A percentile compares a stretch with the other conserved stretches of the same genome.
Conservation (phyloP, 148 eudicot species). For the Camellia granthamiana region DNA sequence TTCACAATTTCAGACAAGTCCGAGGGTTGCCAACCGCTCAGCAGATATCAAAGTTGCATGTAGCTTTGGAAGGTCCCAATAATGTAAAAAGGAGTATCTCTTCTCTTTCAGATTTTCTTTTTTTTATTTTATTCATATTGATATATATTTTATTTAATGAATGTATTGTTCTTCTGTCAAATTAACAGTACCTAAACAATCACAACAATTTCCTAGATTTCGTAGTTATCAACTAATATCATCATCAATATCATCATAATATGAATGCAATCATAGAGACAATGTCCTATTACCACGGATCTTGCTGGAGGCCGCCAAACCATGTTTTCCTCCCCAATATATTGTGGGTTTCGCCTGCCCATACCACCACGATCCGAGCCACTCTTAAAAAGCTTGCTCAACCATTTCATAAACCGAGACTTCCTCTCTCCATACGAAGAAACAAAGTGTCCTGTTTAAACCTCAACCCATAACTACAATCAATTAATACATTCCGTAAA, state of each 20-base stretch:
- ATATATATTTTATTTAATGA: not conserved
- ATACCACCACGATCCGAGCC: conserved; percentile 45
- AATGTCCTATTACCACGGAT: conserved; percentile 51
- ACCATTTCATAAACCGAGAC: conserved; percentile 80
- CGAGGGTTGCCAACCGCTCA: not conserved
- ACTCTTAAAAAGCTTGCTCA: conserved; percentile 75
- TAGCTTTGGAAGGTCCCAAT: conserved; percentile 1
- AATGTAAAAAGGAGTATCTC: not conserved
- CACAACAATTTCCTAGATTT: not conserved
- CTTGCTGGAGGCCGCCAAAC: conserved; percentile 67
- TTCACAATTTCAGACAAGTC: not conserved
- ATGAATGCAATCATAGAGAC: not conserved
- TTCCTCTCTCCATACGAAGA: conserved; percentile 59
- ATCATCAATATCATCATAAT: not conserved
- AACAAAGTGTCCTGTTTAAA: conserved; percentile 48
- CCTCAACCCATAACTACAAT: conserved; percentile 12
- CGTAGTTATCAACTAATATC: not conserved
- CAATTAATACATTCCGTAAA: conserved; percentile 10
- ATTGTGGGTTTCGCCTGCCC: conserved; percentile 48
- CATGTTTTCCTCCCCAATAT: conserved; percentile 73
- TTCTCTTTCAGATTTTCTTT: too few relatives aligned
- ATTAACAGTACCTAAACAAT: not conserved
- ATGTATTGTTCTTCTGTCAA: not conserved
- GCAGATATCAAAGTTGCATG: not conserved
- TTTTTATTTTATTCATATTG: not conserved